Evolutionary conservation across 2,329 filamentous ascomycete genomes (phyloP).

Genomic region (Alternaria arborescens): DNA sequence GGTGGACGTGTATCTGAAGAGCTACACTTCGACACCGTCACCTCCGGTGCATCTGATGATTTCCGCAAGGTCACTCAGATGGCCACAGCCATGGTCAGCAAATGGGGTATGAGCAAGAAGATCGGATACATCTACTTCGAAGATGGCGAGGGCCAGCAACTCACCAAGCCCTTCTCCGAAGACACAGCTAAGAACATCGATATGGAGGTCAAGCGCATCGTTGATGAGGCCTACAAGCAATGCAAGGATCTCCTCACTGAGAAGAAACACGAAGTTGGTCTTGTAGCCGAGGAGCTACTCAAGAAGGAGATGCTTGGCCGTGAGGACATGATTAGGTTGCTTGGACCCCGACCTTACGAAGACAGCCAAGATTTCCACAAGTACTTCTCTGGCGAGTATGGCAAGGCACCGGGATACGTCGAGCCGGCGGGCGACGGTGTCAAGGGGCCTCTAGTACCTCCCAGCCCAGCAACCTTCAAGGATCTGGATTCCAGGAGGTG

Average conservation of each 20-base stretch:
- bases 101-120: slow-evolving; percentile 97
- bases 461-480: slow-evolving; percentile 36
- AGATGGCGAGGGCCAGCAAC: slow-evolving; percentile 77
- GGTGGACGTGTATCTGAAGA: slow-evolving; percentile 96
- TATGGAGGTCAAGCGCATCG: slow-evolving; percentile 85
- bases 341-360: slow-evolving; percentile 84
- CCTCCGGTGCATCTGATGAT: slow-evolving; percentile 92
- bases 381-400: slow-evolving; percentile 72
- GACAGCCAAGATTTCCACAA: slow-evolving; percentile 91
- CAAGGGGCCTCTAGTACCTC: slow-evolving; percentile 48
- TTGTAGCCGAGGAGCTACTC: slow-evolving; percentile 92
- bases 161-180: slow-evolving; percentile 96
- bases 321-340: slow-evolving; percentile 89
- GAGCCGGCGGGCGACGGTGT: slow-evolving; percentile 46
- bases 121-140: slow-evolving; percentile 93
- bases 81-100: slow-evolving; percentile 98
- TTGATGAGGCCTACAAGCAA: slow-evolving; percentile 90
- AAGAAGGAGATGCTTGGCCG: slow-evolving; percentile 89
- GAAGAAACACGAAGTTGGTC: slow-evolving; percentile 87
- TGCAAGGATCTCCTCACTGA: slow-evolving; percentile 83
- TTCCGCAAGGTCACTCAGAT: slow-evolving; percentile 98
- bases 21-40: slow-evolving; percentile 95
- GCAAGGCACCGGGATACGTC: slow-evolving; percentile 44
- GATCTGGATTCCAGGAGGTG: slow-evolving; percentile 18
- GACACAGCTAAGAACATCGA: slow-evolving; percentile 93